Percentiles rank a stretch among this genome's conserved stretches.
These are phyloP conservation scores for Cryphonectria carpinicola DNA, from an alignment of 2,329 filamentous ascomycete species.

Conservation along the genomic window DNA sequence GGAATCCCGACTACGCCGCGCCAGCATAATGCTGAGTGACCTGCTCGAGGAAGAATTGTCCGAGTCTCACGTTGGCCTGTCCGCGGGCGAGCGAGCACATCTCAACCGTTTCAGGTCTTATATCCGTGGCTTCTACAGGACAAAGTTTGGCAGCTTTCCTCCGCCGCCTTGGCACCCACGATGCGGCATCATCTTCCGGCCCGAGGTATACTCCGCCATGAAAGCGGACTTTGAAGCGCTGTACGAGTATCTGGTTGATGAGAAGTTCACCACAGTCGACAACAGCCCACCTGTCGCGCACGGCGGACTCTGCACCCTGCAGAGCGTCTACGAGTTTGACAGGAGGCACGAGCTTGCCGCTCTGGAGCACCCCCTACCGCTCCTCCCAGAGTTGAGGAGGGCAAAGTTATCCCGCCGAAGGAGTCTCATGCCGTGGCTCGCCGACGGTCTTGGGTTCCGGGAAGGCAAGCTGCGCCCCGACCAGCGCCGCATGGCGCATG, in stretches of 20 bases:
- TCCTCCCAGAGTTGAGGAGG: slow-evolving; percentile 57
- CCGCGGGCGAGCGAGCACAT: slow-evolving; percentile 64
- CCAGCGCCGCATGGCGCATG: slow-evolving; percentile 53
- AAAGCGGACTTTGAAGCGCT: slow-evolving; percentile 71
- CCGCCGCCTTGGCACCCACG: slow-evolving; percentile 52
- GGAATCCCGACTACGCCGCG: slow-evolving; percentile 63
- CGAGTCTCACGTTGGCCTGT: slow-evolving; percentile 66
- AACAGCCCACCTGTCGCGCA: slow-evolving; percentile 58
- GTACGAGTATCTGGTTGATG: slow-evolving; percentile 73
- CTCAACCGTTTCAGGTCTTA: slow-evolving; percentile 74
- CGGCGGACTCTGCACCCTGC: slow-evolving; percentile 71
- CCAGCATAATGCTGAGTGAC: slow-evolving; percentile 60
- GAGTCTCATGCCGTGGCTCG: slow-evolving; percentile 46
- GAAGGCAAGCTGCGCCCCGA: slow-evolving; percentile 51
- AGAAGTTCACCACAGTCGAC: slow-evolving; percentile 52
- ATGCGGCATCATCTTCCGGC: slow-evolving; percentile 54
- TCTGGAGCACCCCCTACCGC: slow-evolving; percentile 68
- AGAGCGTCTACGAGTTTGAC: slow-evolving; percentile 71
- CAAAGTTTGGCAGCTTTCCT: slow-evolving; percentile 73
- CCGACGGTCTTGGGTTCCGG: slow-evolving; percentile 27
- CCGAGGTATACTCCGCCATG: slow-evolving; percentile 63
- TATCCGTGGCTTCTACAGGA: slow-evolving; percentile 67
- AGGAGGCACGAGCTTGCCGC: slow-evolving; percentile 59
- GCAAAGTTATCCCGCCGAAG: slow-evolving; percentile 24
- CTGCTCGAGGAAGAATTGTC: slow-evolving; percentile 76